phyloP scores from a whole-genome alignment of 2,329 filamentous ascomycete genomes.

The Akanthomyces uredinophilus region DNA sequence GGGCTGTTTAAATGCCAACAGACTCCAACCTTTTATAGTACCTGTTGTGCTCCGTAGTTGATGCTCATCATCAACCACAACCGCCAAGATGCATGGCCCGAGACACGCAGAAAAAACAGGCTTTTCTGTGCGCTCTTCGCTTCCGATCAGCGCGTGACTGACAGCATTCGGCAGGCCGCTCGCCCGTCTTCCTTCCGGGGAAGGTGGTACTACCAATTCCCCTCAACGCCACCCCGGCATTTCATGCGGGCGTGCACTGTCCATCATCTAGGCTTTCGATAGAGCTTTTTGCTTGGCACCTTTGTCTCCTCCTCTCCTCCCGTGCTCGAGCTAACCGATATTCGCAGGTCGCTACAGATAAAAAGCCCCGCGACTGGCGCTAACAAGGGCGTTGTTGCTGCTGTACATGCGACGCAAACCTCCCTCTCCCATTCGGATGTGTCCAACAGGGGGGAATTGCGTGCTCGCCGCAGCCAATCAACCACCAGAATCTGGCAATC shows the following conservation, averaged over 20 bases:
- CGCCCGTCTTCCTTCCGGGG: neutral
- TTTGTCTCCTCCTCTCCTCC: too few species aligned
- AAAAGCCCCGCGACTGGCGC: neutral
- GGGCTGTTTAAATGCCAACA: too few species aligned
- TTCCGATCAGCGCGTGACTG: neutral
- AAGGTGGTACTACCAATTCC: neutral
- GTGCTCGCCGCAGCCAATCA: neutral
- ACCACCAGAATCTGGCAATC: neutral
- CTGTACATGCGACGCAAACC: neutral
- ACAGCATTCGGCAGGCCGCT: constrained; percentile 5
- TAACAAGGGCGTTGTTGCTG: too few species aligned
- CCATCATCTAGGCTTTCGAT: neutral
- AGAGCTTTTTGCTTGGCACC: neutral
- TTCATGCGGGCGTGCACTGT: neutral
- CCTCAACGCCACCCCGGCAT: neutral
- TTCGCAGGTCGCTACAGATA: neutral
- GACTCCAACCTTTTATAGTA: too few species aligned
- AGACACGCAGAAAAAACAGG: neutral
- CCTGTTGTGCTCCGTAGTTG: too few species aligned
- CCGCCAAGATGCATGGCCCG: too few species aligned
- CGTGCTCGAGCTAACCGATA: neutral
- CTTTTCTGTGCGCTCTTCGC: neutral
- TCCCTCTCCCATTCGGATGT: too few species aligned
- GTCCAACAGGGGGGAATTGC: too few species aligned
- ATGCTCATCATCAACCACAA: too few species aligned